phyloP scores from a whole-genome alignment of 192 early-diverging fungal genomes.

The Gryganskiella cystojenkinii region DNA sequence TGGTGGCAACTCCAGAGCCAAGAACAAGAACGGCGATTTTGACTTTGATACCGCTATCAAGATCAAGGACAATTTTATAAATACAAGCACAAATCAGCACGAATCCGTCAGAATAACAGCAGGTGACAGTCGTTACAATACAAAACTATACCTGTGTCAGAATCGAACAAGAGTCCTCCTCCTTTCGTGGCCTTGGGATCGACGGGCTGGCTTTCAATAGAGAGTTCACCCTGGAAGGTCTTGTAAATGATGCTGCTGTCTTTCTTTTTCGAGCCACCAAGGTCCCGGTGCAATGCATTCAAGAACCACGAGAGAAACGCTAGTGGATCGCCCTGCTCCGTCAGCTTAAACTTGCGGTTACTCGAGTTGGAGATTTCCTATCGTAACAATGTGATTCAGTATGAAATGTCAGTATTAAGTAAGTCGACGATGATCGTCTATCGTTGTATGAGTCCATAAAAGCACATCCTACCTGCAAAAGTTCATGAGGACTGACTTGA shows the following conservation, averaged over 20 bases:
- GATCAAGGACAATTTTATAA: background rate
- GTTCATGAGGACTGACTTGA: slow-evolving; percentile 96
- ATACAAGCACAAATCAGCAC: background rate
- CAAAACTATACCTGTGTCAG: slow-evolving; percentile 54
- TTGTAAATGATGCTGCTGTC: slow-evolving; percentile 83
- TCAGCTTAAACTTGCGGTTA: slow-evolving; percentile 80
- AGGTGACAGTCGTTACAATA: background rate
- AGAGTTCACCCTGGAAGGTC: slow-evolving; percentile 89
- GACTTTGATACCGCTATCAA: slow-evolving; percentile 63
- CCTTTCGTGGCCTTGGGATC: slow-evolving; percentile 54
- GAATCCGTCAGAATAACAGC: background rate
- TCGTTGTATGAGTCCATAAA: background rate
- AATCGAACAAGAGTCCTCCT: slow-evolving; percentile 47
- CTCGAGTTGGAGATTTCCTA: slow-evolving; percentile 87
- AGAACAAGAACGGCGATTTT: slow-evolving; percentile 81
- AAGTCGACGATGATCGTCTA: too few species aligned
- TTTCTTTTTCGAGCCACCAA: slow-evolving; percentile 83
- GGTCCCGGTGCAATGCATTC: slow-evolving; percentile 86
- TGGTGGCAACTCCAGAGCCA: slow-evolving; percentile 91
- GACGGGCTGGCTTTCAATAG: slow-evolving; percentile 75
- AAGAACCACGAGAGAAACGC: slow-evolving; percentile 94
- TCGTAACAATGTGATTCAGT: background rate
- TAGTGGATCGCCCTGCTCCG: slow-evolving; percentile 84
- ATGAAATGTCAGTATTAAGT: too few species aligned
- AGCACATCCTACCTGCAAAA: slow-evolving; percentile 75